Conservation (phyloP, 345 rosid genomes). For the Citrus sinensis region DVS_A1.0 CM039161.1:524501-525000, state of each 20-base stretch:
- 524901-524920: slow-evolving; percentile 49
- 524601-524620: slow-evolving; percentile 64
- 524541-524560: slow-evolving; percentile 55
- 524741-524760: slow-evolving; percentile 61
- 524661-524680: slow-evolving; percentile 47
- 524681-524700: not conserved
- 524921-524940: slow-evolving; percentile 44
- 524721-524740: slow-evolving; percentile 29
- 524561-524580: slow-evolving; percentile 43
- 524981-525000: slow-evolving; percentile 61
- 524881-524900: slow-evolving; percentile 53
- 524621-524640: slow-evolving; percentile 52
- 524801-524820: slow-evolving; percentile 47
- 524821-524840: slow-evolving; percentile 49
- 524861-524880: slow-evolving; percentile 43
- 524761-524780: slow-evolving; percentile 50
- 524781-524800: slow-evolving; percentile 57
- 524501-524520: slow-evolving; percentile 56
- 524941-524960: slow-evolving; percentile 64
- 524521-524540: slow-evolving; percentile 64
- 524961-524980: slow-evolving; percentile 60
- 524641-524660: slow-evolving; percentile 46
- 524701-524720: not conserved
- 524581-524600: slow-evolving; percentile 53
- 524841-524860: slow-evolving; percentile 59